Base-by-base conservation (phyloP, 1,284 basidiomycete genomes). In the Microbotryum violaceum region DNA sequence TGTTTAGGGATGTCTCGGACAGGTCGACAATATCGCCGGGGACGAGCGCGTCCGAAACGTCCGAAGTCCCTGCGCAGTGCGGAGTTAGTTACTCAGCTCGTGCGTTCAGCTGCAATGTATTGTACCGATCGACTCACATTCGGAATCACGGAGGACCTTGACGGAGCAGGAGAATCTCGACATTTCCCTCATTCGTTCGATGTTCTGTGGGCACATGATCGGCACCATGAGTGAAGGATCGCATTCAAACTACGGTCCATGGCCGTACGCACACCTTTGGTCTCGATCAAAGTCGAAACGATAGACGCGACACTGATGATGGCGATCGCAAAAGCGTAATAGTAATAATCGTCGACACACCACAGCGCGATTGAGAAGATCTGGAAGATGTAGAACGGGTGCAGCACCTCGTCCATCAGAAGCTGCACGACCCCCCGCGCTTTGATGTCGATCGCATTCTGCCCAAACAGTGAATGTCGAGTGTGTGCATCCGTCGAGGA, bases 361-460 rank as follows among this genome's bases (percentile, higher is more conserved):
- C 96, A 98, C 12, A 99, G 78, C 27, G 90, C 78, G 70, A 98
- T 89, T 65, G 91, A 96, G 54, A 92, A 92, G 68, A 98, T 87
- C 81, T 99, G 96, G 75, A 99, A 99, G 60, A 98, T 88, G 73
- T 96, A 97, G 77, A 97, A 97, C 1, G 92, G 92, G 74, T 97
- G 92, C 42, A 97, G 86, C 56, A 91, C 91, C 81, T 97, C 96
- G 70, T 98, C 92, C 48, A 97, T 78, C 14, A 98, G 80, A 2
- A 99, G 81, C 27, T 84, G 80, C n/a, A 85, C 68, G 1, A 87
- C 84, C 0, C 88, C 86, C 76, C 96, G 97, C 18, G 84, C 89
- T 70, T 88, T 85, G 56, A 99, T 89, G 70, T 98, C 90, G 66
- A 99, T 89, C 56, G 87, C 79, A 73, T 99, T 99, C 33, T 78